These are phyloP conservation scores for Trichosporon faecale DNA, from an alignment of 1,284 basidiomycete genomes.

Conservation along the genomic window DNA sequence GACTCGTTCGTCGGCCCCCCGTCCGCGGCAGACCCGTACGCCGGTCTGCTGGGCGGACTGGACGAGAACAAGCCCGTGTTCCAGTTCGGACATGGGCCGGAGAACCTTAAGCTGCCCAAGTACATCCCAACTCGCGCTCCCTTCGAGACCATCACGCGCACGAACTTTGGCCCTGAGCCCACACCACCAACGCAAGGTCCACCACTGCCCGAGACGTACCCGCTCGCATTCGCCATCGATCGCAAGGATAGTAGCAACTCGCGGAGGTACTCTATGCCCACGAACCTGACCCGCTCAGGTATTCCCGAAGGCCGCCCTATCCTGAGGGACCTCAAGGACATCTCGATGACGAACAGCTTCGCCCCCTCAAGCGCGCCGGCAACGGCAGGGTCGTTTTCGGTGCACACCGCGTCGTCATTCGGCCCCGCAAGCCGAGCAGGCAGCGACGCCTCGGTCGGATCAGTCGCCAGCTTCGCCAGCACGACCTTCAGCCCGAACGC, in stretches of 20 bases:
- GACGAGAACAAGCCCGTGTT: slow-evolving; percentile 17
- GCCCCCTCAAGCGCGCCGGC: background rate
- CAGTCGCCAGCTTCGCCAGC: background rate
- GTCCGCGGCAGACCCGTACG: slow-evolving; percentile 23
- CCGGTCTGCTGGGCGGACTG: slow-evolving; percentile 27
- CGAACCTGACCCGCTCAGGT: background rate
- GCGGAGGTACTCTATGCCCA: background rate
- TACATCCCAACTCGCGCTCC: slow-evolving; percentile 1
- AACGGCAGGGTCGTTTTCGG: background rate
- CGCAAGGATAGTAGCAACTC: background rate
- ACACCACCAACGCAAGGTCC: background rate
- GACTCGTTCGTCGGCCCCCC: slow-evolving; percentile 32
- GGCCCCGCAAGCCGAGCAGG: background rate
- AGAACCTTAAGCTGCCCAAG: background rate
- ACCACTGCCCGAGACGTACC: background rate
- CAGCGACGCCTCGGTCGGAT: background rate
- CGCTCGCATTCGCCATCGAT: background rate
- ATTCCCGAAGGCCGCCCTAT: background rate
- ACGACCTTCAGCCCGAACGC: background rate
- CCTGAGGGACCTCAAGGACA: background rate
- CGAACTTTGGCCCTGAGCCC: background rate
- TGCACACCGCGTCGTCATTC: background rate
- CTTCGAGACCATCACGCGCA: background rate
- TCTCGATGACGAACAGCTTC: slow-evolving; percentile 2
- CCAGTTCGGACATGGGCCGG: background rate